Evolutionary conservation across 2,329 filamentous ascomycete genomes (phyloP), one percentile per base, ranked within the genome.

Genomic region (Aspergillus fructus): DNA sequence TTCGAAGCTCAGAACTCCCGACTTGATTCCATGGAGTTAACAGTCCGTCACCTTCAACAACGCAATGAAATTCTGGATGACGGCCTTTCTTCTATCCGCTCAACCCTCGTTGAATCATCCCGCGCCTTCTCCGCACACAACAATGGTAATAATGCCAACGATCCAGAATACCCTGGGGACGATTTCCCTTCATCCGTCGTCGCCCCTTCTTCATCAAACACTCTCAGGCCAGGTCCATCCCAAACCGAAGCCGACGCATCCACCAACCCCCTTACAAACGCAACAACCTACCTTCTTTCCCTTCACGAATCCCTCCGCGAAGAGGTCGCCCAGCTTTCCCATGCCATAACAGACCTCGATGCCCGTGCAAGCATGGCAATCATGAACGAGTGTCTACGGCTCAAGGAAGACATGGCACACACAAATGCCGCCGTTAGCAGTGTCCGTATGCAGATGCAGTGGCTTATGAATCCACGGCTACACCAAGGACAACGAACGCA

Each of bases 351-450:
- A 3, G 84, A 86, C 55, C 76, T 86, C 42, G 85, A 88, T 60
- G 83, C 82, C 47, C 80, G 84, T 37, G 81, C 83, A 39, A 85
- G 78, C 68, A 85, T 87, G 83, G 81, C 84, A 58, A 80, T 85
- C 41, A 79, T 87, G 73, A 87, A 86, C 63, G 85, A 87, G 67
- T 84, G 80, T 47, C 76, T 86, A 33, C 82, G 84, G 3, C 78
- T 82, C 49, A 84, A 85, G 59, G 85, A 87, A 62, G 84, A 87
- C 58, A 81, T 87, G 73, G 78, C 84, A 11, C 84, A 85, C 64
- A 81, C 83, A 7, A 85, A 83, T 59, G 83, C 84, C 3, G 84
- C 83, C 40, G 78, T 87, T 45, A 83, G 80, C 62, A 81, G 78
- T 15, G 78, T 86, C 60, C 79, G 82, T 53, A 80, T 85, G 74